These are phyloP conservation scores for Gaertneriomyces sp. DNA, from an alignment of 192 early-diverging fungal species.

Conservation along the genomic window DNA sequence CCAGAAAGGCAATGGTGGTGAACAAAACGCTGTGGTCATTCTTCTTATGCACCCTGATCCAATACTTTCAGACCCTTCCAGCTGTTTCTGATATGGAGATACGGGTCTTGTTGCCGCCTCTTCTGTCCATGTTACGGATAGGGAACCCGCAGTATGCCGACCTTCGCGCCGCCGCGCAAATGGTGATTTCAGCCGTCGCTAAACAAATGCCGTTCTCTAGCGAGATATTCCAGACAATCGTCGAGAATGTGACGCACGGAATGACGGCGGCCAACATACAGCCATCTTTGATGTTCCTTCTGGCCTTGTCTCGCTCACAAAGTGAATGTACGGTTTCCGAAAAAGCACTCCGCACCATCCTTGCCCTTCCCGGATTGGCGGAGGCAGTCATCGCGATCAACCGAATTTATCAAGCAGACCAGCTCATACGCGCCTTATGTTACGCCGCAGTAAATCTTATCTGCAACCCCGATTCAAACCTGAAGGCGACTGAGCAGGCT, in stretches of 20 bases:
- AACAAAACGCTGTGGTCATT: conserved; percentile 65
- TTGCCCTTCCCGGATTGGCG: background rate
- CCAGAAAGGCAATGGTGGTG: conserved; percentile 9
- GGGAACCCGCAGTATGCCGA: conserved; percentile 46
- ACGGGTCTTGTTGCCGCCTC: conserved; percentile 56
- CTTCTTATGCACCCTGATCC: conserved; percentile 59
- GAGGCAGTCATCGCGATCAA: conserved; percentile 2
- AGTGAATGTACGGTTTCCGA: conserved; percentile 2
- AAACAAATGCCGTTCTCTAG: conserved; percentile 43
- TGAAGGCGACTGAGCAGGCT: background rate
- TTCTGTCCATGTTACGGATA: conserved; percentile 45
- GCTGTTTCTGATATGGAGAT: conserved; percentile 53
- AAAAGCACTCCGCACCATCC: conserved; percentile 4
- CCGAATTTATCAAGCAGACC: conserved; percentile 16
- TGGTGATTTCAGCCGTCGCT: conserved; percentile 65
- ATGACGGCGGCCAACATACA: conserved; percentile 19
- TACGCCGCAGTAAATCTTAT: background rate
- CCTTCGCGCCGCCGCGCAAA: conserved; percentile 46
- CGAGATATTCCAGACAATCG: conserved; percentile 44
- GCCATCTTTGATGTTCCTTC: conserved; percentile 23
- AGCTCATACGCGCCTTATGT: conserved; percentile 9
- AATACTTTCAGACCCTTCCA: conserved; percentile 48
- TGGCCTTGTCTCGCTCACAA: conserved; percentile 25
- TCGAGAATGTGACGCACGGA: conserved; percentile 41
- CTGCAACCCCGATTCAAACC: background rate